phyloP scores from a whole-genome alignment of 1,284 basidiomycete genomes.

The Ganoderma leucocontextum region DNA sequence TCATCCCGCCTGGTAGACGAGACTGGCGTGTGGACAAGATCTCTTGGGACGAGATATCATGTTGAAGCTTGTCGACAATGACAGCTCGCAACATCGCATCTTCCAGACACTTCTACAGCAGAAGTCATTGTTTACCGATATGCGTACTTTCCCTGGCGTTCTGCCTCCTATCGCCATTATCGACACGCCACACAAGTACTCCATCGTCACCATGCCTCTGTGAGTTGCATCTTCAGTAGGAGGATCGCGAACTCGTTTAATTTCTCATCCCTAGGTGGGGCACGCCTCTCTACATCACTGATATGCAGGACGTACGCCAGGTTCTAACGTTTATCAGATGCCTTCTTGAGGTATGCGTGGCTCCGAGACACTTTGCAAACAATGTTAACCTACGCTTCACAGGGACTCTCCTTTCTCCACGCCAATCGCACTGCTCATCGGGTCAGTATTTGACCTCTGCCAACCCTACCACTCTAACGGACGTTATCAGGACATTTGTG shows the following conservation, averaged over 20 bases:
- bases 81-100: slow-evolving; percentile 1
- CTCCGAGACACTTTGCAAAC: neutral
- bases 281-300: neutral
- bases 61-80: slow-evolving; percentile 17
- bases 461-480: neutral
- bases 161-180: slow-evolving; percentile 3
- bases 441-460: neutral
- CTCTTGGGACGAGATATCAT: slow-evolving; percentile 5
- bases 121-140: neutral
- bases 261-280: neutral
- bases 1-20: neutral
- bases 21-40: slow-evolving; percentile 1
- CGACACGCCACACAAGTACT: neutral
- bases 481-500: slow-evolving; percentile 9
- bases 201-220: neutral
- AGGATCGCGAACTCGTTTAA: neutral
- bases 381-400: neutral
- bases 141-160: slow-evolving; percentile 8
- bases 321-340: neutral
- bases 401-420: neutral
- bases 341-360: neutral
- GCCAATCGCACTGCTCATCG: neutral
- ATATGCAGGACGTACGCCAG: slow-evolving; percentile 1
- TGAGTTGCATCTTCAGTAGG: neutral
- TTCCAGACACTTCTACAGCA: neutral